phyloP scores from a whole-genome alignment of 306 rosid genomes.

The Clitoria ternatea region DNA sequence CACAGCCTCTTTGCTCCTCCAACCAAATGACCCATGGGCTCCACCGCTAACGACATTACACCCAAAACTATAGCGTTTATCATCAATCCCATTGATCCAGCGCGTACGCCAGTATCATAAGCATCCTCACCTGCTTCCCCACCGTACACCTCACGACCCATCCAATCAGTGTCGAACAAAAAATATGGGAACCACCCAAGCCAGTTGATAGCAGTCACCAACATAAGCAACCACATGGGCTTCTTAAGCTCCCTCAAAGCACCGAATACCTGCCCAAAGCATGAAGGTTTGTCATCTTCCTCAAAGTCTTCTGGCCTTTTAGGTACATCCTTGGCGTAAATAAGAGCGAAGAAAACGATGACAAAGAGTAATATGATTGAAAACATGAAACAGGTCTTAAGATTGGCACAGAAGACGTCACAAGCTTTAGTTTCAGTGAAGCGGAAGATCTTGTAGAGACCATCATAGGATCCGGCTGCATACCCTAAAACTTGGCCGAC shows the following conservation, averaged over 20 bases:
- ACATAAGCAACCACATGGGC: conserved; percentile 61
- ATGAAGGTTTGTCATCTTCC: neutral
- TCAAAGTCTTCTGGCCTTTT: rapidly evolving
- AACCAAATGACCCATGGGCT: conserved; percentile 32
- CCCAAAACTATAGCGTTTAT: conserved; percentile 58
- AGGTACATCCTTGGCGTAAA: conserved; percentile 23
- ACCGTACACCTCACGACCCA: conserved; percentile 79
- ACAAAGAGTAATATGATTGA: conserved; percentile 26
- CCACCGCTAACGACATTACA: conserved; percentile 38
- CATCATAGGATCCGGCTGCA: conserved; percentile 47
- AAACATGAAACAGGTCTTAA: conserved; percentile 62
- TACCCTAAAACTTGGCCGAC: conserved; percentile 63
- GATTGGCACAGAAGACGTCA: conserved; percentile 58
- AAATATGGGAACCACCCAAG: conserved; percentile 75
- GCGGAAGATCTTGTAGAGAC: conserved; percentile 38
- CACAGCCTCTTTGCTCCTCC: conserved; percentile 64
- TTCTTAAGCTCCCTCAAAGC: conserved; percentile 36
- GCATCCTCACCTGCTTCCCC: conserved; percentile 36
- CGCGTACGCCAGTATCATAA: conserved; percentile 51
- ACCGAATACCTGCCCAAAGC: conserved; percentile 21
- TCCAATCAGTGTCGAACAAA: conserved; percentile 77
- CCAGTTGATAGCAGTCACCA: conserved; percentile 69
- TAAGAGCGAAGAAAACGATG: conserved; percentile 23
- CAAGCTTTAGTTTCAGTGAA: conserved; percentile 57
- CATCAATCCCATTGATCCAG: conserved; percentile 55